Conservation (phyloP, 306 rosid genomes). For the Clitoria ternatea region DNA sequence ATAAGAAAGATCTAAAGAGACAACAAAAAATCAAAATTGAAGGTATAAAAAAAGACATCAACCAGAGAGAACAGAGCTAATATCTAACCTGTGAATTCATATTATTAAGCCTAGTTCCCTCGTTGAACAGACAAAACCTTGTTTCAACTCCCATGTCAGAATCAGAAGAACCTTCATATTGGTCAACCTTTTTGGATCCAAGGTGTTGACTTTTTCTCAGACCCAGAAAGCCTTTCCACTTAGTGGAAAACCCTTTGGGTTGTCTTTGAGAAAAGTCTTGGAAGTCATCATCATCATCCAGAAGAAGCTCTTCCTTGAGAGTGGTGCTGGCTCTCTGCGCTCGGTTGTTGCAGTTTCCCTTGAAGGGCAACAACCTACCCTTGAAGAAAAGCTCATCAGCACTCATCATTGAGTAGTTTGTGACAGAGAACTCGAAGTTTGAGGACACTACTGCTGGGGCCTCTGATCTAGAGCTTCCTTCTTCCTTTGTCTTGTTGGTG, state of each 20-base stretch:
- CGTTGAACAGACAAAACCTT: constrained; percentile 35
- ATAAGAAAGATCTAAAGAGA: no score
- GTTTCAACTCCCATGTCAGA: constrained; percentile 22
- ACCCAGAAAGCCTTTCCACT: constrained; percentile 83
- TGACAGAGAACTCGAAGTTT: constrained; percentile 75
- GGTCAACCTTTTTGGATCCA: constrained; percentile 67
- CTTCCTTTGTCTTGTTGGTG: constrained; percentile 38
- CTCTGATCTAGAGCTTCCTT: constrained; percentile 40
- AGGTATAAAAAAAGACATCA: not conserved
- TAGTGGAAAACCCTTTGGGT: constrained; percentile 52
- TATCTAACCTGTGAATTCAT: constrained; percentile 51
- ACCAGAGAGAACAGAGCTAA: no score
- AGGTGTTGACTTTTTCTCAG: constrained; percentile 61
- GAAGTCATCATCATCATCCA: constrained; percentile 29
- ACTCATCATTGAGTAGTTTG: constrained; percentile 69
- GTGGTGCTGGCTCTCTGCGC: constrained; percentile 57
- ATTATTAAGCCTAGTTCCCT: constrained; percentile 32
- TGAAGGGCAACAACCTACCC: constrained; percentile 73
- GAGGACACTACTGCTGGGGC: constrained; percentile 46
- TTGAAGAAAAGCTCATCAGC: constrained; percentile 94
- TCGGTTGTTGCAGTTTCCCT: constrained; percentile 35
- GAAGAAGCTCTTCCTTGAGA: constrained; percentile 76
- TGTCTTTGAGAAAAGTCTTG: constrained; percentile 44
- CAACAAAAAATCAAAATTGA: not conserved
- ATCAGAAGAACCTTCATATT: constrained; percentile 27